Conservation (phyloP, 495 filamentous ascomycete genomes). For the Apiosordaria backusii region DNA sequence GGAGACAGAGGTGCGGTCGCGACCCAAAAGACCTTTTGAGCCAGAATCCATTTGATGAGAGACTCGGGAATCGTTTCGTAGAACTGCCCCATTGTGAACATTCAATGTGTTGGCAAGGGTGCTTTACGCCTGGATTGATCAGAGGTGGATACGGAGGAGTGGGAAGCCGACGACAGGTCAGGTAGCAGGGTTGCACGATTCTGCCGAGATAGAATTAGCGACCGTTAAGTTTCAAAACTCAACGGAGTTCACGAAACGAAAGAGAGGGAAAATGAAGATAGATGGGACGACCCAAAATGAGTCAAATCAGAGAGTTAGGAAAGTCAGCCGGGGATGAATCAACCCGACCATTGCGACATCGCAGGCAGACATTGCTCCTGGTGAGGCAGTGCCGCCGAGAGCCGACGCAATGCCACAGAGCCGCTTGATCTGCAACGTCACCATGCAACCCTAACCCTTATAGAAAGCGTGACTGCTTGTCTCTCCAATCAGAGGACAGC, state of each 20-base stretch:
- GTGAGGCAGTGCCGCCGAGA: not conserved
- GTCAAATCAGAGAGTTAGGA: no score
- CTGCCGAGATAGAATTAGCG: no score
- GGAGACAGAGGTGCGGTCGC: slow-evolving; percentile 61
- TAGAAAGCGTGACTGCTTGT: no score
- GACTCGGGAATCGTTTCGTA: slow-evolving; percentile 57
- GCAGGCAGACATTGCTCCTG: not conserved
- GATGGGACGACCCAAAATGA: no score
- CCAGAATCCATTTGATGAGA: slow-evolving; percentile 54
- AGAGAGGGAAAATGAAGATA: not conserved
- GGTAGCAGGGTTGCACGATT: no score
- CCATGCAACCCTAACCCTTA: not conserved
- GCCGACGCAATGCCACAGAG: not conserved
- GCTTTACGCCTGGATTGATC: slow-evolving; percentile 29
- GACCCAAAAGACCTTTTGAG: slow-evolving; percentile 65
- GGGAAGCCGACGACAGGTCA: not conserved
- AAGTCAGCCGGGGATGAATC: no score
- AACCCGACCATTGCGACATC: not conserved
- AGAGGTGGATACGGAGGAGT: not conserved
- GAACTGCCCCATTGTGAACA: slow-evolving; percentile 58
- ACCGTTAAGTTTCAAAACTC: no score
- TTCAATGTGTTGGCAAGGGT: not conserved
- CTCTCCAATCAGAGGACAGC: not conserved
- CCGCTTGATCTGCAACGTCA: not conserved
- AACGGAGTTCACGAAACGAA: no score